A percentile compares a stretch with the other conserved stretches of the same genome.
phyloP scores from a whole-genome alignment of 2,329 filamentous ascomycete species.

The Chaetomiaceae sp. region DNA sequence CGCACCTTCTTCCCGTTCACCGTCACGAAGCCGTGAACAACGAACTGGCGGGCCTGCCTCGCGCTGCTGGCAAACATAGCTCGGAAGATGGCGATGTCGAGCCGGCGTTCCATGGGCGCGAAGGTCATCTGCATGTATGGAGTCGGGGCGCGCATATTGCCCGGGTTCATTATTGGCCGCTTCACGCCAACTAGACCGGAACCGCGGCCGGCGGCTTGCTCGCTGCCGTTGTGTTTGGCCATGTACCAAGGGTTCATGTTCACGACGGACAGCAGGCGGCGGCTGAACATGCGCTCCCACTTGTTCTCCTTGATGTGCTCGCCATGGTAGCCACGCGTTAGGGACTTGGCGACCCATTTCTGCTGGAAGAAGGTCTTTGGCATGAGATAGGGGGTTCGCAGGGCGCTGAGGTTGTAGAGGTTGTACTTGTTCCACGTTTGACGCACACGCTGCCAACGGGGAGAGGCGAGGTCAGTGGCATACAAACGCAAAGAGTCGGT shows the following conservation, averaged over 20 bases:
- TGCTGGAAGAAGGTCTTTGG: constrained; percentile 85
- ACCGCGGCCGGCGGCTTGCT: constrained; percentile 76
- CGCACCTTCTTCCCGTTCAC: constrained; percentile 92
- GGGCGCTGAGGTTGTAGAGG: constrained; percentile 74
- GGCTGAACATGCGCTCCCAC: constrained; percentile 89
- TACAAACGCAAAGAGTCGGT: constrained; percentile 9
- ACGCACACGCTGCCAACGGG: constrained; percentile 66
- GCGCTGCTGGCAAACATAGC: constrained; percentile 91
- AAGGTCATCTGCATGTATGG: constrained; percentile 97
- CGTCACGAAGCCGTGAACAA: constrained; percentile 85
- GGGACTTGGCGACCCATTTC: constrained; percentile 89
- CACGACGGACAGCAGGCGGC: constrained; percentile 73
- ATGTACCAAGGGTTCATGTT: constrained; percentile 79
- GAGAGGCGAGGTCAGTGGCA: constrained; percentile 1
- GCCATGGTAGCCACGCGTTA: constrained; percentile 83
- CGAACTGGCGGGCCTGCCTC: constrained; percentile 88
- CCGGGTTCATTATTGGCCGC: constrained; percentile 25
- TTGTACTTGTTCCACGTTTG: constrained; percentile 98
- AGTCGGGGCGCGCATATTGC: constrained; percentile 45
- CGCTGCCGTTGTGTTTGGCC: constrained; percentile 72
- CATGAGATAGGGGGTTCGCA: constrained; percentile 39
- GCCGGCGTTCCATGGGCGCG: constrained; percentile 79
- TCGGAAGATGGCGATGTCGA: constrained; percentile 92
- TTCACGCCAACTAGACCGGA: constrained; percentile 48
- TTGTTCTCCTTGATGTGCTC: constrained; percentile 89